Evolutionary conservation across 1,284 basidiomycete genomes (phyloP).

Genomic region (Pyrrhoderma lamaoense): DNA sequence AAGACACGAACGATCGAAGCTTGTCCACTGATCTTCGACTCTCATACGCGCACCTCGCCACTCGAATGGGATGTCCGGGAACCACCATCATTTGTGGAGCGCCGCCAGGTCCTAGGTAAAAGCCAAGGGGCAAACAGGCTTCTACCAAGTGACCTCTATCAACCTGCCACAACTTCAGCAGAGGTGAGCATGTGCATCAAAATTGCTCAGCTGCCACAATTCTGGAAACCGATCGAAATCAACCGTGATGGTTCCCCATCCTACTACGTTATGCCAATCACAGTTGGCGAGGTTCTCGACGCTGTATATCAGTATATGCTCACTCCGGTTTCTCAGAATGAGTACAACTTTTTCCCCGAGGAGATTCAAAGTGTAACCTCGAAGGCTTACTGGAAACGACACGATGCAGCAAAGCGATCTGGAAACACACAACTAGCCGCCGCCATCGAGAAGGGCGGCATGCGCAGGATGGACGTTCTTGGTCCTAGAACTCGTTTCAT

Average conservation of each 20-base stretch:
- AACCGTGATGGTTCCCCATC: not conserved
- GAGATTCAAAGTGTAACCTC: conserved; percentile 4
- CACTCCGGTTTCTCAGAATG: conserved; percentile 1
- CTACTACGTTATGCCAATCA: conserved; percentile 1
- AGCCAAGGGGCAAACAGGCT: conserved; percentile 4
- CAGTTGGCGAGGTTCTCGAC: conserved; percentile 14
- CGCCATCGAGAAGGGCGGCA: conserved; percentile 7
- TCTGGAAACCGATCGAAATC: conserved; percentile 15
- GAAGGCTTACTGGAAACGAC: conserved; percentile 7
- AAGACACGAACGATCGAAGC: not conserved
- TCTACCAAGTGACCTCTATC: conserved; percentile 4
- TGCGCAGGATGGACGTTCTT: conserved; percentile 14
- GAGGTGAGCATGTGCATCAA: conserved; percentile 7
- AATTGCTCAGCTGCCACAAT: conserved; percentile 9
- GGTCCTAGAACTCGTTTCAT: conserved; percentile 4
- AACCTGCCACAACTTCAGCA: conserved; percentile 7
- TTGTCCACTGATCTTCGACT: conserved; percentile 6
- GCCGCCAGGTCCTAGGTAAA: conserved; percentile 7
- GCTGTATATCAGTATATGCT: conserved; percentile 12
- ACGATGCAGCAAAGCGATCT: not conserved
- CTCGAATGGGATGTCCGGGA: conserved; percentile 11
- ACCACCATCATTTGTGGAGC: not conserved
- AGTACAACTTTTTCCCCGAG: conserved; percentile 9
- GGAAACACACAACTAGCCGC: conserved; percentile 4
- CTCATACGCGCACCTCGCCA: not conserved